A percentile compares a stretch with the other conserved stretches of the same genome.
These are phyloP conservation scores for Yamadazyma dushanensis DNA, from an alignment of 1,139 yeast genomes.

Conservation along the genomic window DNA sequence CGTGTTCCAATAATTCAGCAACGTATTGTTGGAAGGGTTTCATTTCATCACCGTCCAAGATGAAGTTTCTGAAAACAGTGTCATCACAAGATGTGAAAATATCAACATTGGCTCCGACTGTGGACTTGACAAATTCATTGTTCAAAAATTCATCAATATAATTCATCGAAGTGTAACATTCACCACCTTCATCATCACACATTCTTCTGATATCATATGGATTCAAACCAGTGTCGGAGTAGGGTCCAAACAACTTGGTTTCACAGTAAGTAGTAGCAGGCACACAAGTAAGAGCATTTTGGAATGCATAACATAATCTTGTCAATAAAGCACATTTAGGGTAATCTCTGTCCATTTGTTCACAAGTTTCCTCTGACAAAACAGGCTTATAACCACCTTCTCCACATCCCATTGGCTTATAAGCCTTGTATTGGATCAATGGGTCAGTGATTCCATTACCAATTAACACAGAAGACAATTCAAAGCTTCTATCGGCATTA, in stretches of 20 bases:
- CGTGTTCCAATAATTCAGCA: conserved; percentile 54
- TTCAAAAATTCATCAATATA: conserved; percentile 38
- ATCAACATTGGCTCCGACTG: conserved; percentile 90
- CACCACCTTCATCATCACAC: conserved; percentile 69
- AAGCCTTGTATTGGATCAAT: conserved; percentile 63
- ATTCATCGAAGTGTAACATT: conserved; percentile 56
- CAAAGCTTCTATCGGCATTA: conserved; percentile 65
- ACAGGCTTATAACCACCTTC: conserved; percentile 74
- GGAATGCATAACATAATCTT: conserved; percentile 73
- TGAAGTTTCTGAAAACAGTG: conserved; percentile 76
- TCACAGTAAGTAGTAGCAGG: conserved; percentile 90
- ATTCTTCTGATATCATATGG: conserved; percentile 88
- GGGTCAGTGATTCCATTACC: conserved; percentile 88
- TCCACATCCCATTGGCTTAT: conserved; percentile 86
- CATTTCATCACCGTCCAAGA: conserved; percentile 88
- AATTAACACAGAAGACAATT: conserved; percentile 68
- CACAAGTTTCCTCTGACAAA: conserved; percentile 61
- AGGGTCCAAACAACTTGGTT: conserved; percentile 54
- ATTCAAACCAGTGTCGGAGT: conserved; percentile 67
- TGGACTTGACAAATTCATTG: conserved; percentile 50
- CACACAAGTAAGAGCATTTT: conserved; percentile 84
- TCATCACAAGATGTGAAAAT: conserved; percentile 82
- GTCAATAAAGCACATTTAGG: conserved; percentile 83
- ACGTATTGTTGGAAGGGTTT: conserved; percentile 79
- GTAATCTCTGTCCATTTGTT: conserved; percentile 52